A percentile compares a stretch with the other conserved stretches of the same genome.
Evolutionary conservation across 306 rosid genomes (phyloP).

Genomic region (Potentilla sterilis): DNA sequence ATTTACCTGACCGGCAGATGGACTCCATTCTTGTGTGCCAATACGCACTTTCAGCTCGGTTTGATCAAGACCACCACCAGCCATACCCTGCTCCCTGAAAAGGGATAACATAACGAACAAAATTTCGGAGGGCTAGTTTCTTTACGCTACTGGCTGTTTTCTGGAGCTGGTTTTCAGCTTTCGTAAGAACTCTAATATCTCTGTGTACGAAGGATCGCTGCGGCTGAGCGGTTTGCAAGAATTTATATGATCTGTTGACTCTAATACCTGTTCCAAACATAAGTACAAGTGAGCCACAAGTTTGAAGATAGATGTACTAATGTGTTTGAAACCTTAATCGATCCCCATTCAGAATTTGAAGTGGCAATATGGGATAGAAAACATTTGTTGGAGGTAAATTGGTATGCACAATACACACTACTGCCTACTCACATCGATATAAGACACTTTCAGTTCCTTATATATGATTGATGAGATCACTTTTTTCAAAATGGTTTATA

Average conservation of each 20-base stretch:
- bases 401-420: neutral
- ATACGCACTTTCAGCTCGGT: neutral
- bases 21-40: neutral
- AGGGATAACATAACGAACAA: neutral
- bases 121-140: neutral
- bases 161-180: slow-evolving; percentile 51
- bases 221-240: slow-evolving; percentile 89
- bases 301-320: neutral
- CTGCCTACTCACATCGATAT: neutral
- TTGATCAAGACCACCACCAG: slow-evolving; percentile 5
- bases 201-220: slow-evolving; percentile 75
- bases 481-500: neutral
- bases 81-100: neutral
- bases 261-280: slow-evolving; percentile 70
- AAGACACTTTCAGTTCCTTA: neutral
- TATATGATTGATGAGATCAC: no score
- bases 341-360: neutral
- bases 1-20: slow-evolving; percentile 13
- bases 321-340: neutral
- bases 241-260: slow-evolving; percentile 91
- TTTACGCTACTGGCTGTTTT: slow-evolving; percentile 18
- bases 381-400: neutral
- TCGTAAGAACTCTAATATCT: slow-evolving; percentile 68
- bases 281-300: neutral
- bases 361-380: neutral